Conservation (phyloP, 139 green algal species). For the Chlorella sp. region DNA sequence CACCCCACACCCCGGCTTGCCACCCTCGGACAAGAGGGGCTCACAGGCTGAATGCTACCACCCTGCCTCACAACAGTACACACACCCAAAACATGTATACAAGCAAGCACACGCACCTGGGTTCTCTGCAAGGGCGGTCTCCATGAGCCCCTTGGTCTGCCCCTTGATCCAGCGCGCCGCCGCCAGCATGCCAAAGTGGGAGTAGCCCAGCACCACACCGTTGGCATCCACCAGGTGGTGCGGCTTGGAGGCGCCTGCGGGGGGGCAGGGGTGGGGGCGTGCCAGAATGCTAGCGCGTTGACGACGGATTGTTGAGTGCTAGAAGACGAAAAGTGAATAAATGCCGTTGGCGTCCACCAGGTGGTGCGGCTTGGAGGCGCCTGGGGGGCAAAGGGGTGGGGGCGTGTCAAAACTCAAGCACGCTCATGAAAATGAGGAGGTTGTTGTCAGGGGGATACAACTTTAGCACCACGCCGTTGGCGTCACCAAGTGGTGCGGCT, state of each 20-base stretch:
- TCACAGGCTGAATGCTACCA: too few relatives aligned
- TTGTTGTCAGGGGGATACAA: too few relatives aligned
- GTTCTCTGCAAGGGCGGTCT: constrained; percentile 58
- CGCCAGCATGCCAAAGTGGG: constrained; percentile 92
- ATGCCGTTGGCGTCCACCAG: constrained; percentile 68
- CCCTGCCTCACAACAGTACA: too few relatives aligned
- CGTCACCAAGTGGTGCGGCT: constrained; percentile 83
- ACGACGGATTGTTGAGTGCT: too few relatives aligned
- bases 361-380: constrained; percentile 86
- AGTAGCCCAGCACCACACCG: constrained; percentile 82
- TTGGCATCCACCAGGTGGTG: constrained; percentile 80
- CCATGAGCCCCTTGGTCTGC: constrained; percentile 54
- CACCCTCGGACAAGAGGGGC: too few relatives aligned
- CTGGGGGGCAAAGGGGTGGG: constrained; percentile 30
- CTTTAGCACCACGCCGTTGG: too few relatives aligned
- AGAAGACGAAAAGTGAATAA: too few relatives aligned
- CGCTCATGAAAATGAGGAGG: too few relatives aligned
- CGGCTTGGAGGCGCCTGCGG: constrained; percentile 75
- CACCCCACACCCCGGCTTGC: too few relatives aligned
- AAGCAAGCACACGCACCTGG: constrained; percentile 64
- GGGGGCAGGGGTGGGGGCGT: not conserved
- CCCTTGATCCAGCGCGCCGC: constrained; percentile 80
- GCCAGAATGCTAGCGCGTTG: too few relatives aligned
- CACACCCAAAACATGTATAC: too few relatives aligned
- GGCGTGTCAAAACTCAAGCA: too few relatives aligned